Base-by-base conservation (phyloP, 225 moss, liverwort and hornwort species). In the Ulota crispa region DNA sequence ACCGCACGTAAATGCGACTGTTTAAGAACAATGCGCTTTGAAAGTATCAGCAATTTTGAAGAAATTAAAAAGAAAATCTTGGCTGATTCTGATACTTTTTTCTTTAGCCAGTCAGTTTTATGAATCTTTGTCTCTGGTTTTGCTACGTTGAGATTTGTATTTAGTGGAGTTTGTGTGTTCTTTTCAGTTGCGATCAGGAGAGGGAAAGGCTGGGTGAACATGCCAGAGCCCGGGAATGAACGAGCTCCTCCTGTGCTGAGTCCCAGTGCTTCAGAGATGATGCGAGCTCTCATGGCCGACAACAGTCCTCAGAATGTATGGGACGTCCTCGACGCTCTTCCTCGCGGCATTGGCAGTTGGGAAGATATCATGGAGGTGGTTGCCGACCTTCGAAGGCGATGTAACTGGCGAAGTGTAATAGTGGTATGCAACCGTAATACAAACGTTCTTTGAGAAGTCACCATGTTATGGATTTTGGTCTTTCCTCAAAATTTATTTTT, bases 131-230 rank as follows among this genome's bases (percentile, higher is more conserved):
- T 41, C 21, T 41, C 32, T 66, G 50, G 9, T 26, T 53, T 18
- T 37, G 7, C 6, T 53, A 7, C 16, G 37, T 32, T 26, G 31
- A 37, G 15, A 53, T 54, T 78, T 64, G 54, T 36, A 20, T 15
- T 31, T 70, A 15, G 39, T 57, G 81, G 70, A 56, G 41, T 69
- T 50, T 50, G 50, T 50, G 50, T 67, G 1, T 36, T 43, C 4
- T 34, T 70, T 76, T 39, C 85, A 87, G 89, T 85, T 43, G 83
- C 80, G 55, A 89, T 89, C 59, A 84, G 86, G 82, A 89, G 83
- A 78, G 91, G 91, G 75, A 93, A 89, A 80, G 93, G 94, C 41
- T 99, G 98, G 96, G 81, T 89, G n/a, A 90, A 88, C 37, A 89
- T 85, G 82, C 89, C 93, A 8, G 93, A 91, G 83, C 81, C 87